Conservation (phyloP, 2,329 filamentous ascomycete genomes). For the Myotisia sp. region DNA sequence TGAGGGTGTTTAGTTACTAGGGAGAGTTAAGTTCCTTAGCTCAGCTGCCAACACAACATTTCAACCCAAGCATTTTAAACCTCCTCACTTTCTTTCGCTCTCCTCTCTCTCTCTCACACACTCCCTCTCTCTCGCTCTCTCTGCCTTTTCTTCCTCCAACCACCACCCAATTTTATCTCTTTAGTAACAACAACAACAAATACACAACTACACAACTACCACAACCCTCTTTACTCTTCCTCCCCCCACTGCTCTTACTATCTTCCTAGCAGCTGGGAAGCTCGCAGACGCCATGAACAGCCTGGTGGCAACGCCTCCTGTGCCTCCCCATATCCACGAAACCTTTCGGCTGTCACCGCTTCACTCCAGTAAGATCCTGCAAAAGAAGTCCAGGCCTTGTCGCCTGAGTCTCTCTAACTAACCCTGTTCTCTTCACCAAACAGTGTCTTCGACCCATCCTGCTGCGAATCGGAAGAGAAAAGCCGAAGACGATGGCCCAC, state of each 20-base stretch:
- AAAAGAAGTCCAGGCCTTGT: slow-evolving; percentile 3
- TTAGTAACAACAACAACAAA: not conserved
- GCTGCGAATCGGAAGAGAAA: slow-evolving; percentile 61
- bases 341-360: slow-evolving; percentile 46
- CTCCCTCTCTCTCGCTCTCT: not conserved
- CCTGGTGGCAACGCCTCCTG: slow-evolving; percentile 42
- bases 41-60: slow-evolving; percentile 5
- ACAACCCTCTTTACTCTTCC: no score
- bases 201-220: not conserved
- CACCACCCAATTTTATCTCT: not conserved
- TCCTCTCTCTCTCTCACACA: not conserved
- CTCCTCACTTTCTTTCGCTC: not conserved
- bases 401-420: slow-evolving; percentile 5
- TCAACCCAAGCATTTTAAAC: no score
- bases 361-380: slow-evolving; percentile 39
- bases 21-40: no score
- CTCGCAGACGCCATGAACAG: slow-evolving; percentile 43
- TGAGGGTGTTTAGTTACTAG: no score
- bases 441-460: slow-evolving; percentile 28
- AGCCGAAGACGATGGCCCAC: slow-evolving; percentile 53
- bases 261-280: slow-evolving; percentile 17
- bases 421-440: slow-evolving; percentile 12
- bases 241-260: slow-evolving; percentile 9
- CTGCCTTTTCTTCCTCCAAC: not conserved
- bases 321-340: slow-evolving; percentile 50